These are phyloP conservation scores for Pythium dissimile DNA, from an alignment of 352 stramenopile species.

Conservation along the genomic window DNA sequence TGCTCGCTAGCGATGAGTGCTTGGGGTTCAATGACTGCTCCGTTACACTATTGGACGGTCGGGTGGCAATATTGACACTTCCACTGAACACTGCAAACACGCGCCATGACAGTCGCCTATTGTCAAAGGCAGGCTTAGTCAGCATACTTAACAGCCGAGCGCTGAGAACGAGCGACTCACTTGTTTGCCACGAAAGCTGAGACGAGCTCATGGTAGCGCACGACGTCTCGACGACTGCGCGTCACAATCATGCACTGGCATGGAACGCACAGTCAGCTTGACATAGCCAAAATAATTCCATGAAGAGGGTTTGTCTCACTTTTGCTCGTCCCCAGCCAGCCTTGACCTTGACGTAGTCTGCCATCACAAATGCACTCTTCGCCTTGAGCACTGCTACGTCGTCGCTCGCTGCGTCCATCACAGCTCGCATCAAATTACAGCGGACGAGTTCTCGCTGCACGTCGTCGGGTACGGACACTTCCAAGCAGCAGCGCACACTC, in stretches of 20 bases:
- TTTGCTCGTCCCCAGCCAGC: conserved; percentile 26
- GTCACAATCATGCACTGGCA: conserved; percentile 87
- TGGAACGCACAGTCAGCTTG: no score
- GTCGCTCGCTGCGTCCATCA: conserved; percentile 67
- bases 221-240: conserved; percentile 71
- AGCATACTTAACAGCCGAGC: neutral
- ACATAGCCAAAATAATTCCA: neutral
- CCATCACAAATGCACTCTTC: conserved; percentile 73
- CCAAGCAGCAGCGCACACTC: conserved; percentile 46
- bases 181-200: conserved; percentile 52
- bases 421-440: conserved; percentile 27
- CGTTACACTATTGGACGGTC: conserved; percentile 27
- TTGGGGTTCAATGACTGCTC: conserved; percentile 68
- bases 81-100: conserved; percentile 76
- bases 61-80: conserved; percentile 18
- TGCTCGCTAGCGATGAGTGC: conserved; percentile 42
- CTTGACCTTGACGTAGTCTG: conserved; percentile 49
- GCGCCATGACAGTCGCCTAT: conserved; percentile 36
- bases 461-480: conserved; percentile 45
- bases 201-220: conserved; percentile 70
- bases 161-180: conserved; percentile 11
- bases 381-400: conserved; percentile 57
- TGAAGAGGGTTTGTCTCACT: conserved; percentile 10
- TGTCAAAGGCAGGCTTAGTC: neutral
- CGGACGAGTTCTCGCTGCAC: conserved; percentile 34